Evolutionary conservation across 352 stramenopile genomes (phyloP).

Genomic region (Paralagenidium karlingii): DNA sequence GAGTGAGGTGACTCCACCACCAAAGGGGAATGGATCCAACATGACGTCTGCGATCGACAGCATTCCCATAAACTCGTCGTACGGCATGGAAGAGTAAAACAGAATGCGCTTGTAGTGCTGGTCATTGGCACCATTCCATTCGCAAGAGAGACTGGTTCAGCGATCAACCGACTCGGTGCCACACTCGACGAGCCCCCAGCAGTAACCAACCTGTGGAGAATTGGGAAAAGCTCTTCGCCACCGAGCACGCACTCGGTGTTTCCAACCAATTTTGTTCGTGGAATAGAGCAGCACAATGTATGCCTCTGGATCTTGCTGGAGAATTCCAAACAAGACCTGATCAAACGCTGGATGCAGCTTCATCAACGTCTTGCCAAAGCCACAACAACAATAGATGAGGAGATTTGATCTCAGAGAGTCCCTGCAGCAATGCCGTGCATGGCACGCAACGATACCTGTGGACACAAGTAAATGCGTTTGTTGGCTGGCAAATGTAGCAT

Average conservation of each 20-base stretch:
- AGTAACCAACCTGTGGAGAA: constrained; percentile 3
- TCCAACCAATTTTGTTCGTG: constrained; percentile 29
- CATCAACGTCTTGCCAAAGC: constrained; percentile 43
- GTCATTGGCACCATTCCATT: no score
- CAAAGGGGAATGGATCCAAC: constrained; percentile 76
- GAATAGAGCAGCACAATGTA: constrained; percentile 35
- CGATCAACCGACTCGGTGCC: constrained; percentile 1
- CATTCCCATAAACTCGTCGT: constrained; percentile 37
- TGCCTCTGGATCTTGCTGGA: constrained; percentile 17
- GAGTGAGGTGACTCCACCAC: constrained; percentile 72
- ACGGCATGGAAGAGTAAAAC: constrained; percentile 47
- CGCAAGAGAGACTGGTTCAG: constrained; percentile 8
- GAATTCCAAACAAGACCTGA: constrained; percentile 18
- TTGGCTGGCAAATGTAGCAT: constrained; percentile 25
- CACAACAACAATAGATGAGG: background rate
- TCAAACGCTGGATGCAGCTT: constrained; percentile 50
- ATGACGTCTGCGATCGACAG: constrained; percentile 49
- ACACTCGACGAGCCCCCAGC: constrained; percentile 1
- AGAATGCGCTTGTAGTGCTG: no score
- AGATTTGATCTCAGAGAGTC: background rate
- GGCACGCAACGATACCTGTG: constrained; percentile 17
- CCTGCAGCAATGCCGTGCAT: background rate
- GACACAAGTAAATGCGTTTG: constrained; percentile 37
- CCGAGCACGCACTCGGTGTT: constrained; percentile 24
- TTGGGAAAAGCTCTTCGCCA: no score